Evolutionary conservation across 768 basidiomycete genomes (phyloP).

Genomic region (Sistotremastrum niveocremeum): DNA sequence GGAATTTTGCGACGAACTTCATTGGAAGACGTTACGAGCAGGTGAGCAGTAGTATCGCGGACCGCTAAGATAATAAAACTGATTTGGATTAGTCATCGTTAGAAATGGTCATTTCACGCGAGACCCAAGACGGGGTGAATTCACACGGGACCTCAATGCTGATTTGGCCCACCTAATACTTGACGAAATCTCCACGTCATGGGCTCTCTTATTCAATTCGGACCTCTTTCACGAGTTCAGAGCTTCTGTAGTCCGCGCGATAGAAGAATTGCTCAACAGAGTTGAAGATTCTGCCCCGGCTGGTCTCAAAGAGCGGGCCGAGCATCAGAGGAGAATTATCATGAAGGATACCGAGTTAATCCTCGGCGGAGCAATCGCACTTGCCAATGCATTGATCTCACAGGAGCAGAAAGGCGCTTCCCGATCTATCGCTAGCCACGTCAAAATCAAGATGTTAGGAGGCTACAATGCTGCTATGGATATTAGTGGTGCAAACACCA

Average conservation of each 20-base stretch:
- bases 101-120: no score
- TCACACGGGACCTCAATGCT: slow-evolving; percentile 36
- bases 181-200: slow-evolving; percentile 40
- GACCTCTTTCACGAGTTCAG: slow-evolving; percentile 41
- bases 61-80: no score
- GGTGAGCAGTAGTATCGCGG: no score
- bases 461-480: slow-evolving; percentile 43
- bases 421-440: slow-evolving; percentile 40
- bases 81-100: no score
- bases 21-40: no score
- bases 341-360: slow-evolving; percentile 38
- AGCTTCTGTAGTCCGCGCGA: slow-evolving; percentile 19
- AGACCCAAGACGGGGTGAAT: no score
- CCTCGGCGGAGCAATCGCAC: slow-evolving; percentile 31
- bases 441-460: slow-evolving; percentile 33
- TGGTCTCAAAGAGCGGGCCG: slow-evolving; percentile 39
- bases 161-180: slow-evolving; percentile 46
- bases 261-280: slow-evolving; percentile 34
- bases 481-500: no score
- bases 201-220: slow-evolving; percentile 45
- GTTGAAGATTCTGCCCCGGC: slow-evolving; percentile 36
- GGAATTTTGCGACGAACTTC: no score
- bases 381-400: slow-evolving; percentile 36
- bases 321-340: slow-evolving; percentile 36
- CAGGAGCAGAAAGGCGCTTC: slow-evolving; percentile 47